A percentile compares a stretch with the other conserved stretches of the same genome.
phyloP scores from a whole-genome alignment of 345 rosid genomes.

The Jatropha curcas region DNA sequence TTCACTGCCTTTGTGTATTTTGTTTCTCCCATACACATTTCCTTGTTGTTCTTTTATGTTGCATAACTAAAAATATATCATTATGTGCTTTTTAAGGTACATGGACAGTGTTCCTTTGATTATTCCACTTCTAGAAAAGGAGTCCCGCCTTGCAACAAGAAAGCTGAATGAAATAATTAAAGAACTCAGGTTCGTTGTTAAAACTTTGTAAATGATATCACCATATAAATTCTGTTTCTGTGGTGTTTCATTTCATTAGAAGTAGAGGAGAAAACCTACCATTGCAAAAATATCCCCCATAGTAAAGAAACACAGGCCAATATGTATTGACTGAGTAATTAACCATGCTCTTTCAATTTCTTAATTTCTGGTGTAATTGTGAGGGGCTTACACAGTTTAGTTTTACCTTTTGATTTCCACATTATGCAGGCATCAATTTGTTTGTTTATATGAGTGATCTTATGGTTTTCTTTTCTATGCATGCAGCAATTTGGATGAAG shows the following conservation, averaged over 20 bases:
- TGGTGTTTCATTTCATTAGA: not conserved
- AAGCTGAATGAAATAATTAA: conserved; percentile 71
- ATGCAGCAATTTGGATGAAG: conserved; percentile 85
- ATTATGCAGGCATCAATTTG: conserved; percentile 4
- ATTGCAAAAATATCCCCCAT: not conserved
- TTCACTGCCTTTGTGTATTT: not conserved
- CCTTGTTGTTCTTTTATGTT: not conserved
- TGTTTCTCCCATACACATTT: conserved; percentile 5
- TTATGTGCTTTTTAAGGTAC: conserved; percentile 52
- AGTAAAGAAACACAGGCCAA: not conserved
- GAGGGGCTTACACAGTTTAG: not conserved
- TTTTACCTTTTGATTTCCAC: not conserved
- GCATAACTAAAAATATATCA: conserved; percentile 21
- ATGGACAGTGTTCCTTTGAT: conserved; percentile 85
- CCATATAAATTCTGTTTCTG: not conserved
- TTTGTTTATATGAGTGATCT: conserved; percentile 12
- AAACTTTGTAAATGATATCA: not conserved
- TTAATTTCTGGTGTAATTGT: not conserved
- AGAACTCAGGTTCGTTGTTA: conserved; percentile 73
- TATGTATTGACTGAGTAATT: not conserved
- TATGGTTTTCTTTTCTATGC: conserved; percentile 16
- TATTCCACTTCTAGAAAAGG: conserved; percentile 91
- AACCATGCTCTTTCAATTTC: conserved; percentile 1
- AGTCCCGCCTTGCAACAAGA: conserved; percentile 59
- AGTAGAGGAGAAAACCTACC: not conserved